Conservation (phyloP, 2,329 filamentous ascomycete genomes). For the Fonsecaea pugnacius region DNA sequence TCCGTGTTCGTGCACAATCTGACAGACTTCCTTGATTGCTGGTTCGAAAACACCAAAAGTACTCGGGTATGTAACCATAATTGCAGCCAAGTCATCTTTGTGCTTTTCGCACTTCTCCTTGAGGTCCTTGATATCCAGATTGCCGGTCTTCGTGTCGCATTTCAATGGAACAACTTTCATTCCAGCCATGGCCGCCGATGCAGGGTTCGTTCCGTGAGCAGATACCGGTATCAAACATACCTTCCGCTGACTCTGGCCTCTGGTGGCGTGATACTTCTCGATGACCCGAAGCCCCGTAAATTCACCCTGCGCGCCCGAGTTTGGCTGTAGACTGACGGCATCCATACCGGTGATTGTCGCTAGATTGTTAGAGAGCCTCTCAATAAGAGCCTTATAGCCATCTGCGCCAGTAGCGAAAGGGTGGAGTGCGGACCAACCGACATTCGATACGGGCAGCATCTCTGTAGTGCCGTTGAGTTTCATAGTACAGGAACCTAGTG, state of each 20-base stretch:
- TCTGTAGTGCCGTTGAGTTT: constrained; percentile 94
- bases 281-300: constrained; percentile 90
- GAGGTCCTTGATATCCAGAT: constrained; percentile 84
- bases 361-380: constrained; percentile 74
- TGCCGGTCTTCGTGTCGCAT: constrained; percentile 83
- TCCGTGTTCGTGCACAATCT: constrained; percentile 82
- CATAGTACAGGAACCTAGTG: constrained; percentile 96
- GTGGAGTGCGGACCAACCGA: constrained; percentile 77
- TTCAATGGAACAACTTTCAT: constrained; percentile 94
- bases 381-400: constrained; percentile 73
- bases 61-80: constrained; percentile 97
- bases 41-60: constrained; percentile 96
- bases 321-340: constrained; percentile 86
- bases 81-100: constrained; percentile 80
- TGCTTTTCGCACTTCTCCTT: constrained; percentile 88
- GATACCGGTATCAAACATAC: constrained; percentile 95
- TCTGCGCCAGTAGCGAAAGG: constrained; percentile 71
- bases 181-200: constrained; percentile 91
- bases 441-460: constrained; percentile 83
- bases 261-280: constrained; percentile 76
- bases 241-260: constrained; percentile 70
- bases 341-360: constrained; percentile 86
- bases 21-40: constrained; percentile 79
- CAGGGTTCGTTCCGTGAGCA: constrained; percentile 93
- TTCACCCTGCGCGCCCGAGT: constrained; percentile 94